Evolutionary conservation across 192 early-diverging fungal genomes (phyloP).

Genomic region (Geranomyces michiganensis): DNA sequence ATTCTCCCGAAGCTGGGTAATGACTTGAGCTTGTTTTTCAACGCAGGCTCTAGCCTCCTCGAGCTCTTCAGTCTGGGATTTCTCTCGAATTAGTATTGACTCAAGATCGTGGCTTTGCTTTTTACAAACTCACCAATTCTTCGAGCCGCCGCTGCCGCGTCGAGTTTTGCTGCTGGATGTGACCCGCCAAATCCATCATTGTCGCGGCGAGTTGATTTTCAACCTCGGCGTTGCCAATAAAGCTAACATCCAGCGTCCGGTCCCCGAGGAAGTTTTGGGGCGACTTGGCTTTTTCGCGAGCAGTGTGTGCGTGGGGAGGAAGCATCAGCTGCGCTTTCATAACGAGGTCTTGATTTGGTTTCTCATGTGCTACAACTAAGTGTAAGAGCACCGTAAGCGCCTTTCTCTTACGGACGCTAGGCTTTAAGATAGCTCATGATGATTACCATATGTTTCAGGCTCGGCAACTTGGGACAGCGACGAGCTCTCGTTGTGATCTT

Average conservation of each 20-base stretch:
- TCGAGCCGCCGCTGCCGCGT: slow-evolving; percentile 23
- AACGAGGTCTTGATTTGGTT: too few species aligned
- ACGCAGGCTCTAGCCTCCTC: slow-evolving; percentile 18
- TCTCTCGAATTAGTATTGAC: neutral
- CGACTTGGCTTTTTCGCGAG: neutral
- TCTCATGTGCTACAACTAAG: too few species aligned
- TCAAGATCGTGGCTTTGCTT: neutral
- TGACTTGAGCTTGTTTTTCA: slow-evolving; percentile 17
- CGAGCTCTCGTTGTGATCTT: too few species aligned
- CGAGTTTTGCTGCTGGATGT: slow-evolving; percentile 31
- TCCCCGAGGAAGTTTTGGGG: neutral
- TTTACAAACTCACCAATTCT: slow-evolving; percentile 18
- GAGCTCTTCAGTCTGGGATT: slow-evolving; percentile 30
- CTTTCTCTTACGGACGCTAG: too few species aligned
- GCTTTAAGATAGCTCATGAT: too few species aligned
- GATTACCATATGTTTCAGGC: too few species aligned
- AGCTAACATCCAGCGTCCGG: slow-evolving; percentile 20
- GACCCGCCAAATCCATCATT: slow-evolving; percentile 37
- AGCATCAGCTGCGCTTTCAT: too few species aligned
- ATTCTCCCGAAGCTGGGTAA: slow-evolving; percentile 27
- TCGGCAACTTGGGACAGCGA: too few species aligned
- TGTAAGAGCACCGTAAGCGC: too few species aligned
- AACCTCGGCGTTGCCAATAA: slow-evolving; percentile 27
- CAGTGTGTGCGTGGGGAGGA: too few species aligned
- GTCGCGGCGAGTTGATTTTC: slow-evolving; percentile 33